Conservation (phyloP, 2,329 filamentous ascomycete species). For the Calonectria ilicicola region DNA sequence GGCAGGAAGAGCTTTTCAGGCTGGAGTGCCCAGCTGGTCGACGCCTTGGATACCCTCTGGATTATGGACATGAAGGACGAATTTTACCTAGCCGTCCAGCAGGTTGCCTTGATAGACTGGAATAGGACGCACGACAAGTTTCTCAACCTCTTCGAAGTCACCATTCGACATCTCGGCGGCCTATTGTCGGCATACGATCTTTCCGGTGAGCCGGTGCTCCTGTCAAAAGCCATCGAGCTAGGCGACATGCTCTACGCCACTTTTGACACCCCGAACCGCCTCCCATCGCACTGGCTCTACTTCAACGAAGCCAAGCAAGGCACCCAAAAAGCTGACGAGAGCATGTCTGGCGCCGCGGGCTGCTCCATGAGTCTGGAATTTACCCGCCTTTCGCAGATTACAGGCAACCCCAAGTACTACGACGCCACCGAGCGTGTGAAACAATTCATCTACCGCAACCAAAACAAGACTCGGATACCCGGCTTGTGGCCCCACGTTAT, state of each 20-base stretch:
- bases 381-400: slow-evolving; percentile 79
- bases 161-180: slow-evolving; percentile 66
- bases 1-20: slow-evolving; percentile 63
- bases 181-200: slow-evolving; percentile 65
- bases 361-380: slow-evolving; percentile 82
- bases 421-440: slow-evolving; percentile 82
- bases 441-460: slow-evolving; percentile 72
- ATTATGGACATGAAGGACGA: slow-evolving; percentile 70
- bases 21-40: slow-evolving; percentile 70
- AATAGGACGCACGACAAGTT: slow-evolving; percentile 56
- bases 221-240: slow-evolving; percentile 64
- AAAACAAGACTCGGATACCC: slow-evolving; percentile 75
- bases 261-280: slow-evolving; percentile 66
- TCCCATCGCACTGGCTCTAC: slow-evolving; percentile 60
- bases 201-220: slow-evolving; percentile 58
- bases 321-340: slow-evolving; percentile 48
- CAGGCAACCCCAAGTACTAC: slow-evolving; percentile 79
- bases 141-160: slow-evolving; percentile 74
- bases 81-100: slow-evolving; percentile 62
- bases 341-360: slow-evolving; percentile 58
- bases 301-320: slow-evolving; percentile 57
- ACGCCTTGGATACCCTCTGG: slow-evolving; percentile 69
- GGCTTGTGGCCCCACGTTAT: slow-evolving; percentile 79
- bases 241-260: slow-evolving; percentile 65
- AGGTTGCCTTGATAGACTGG: slow-evolving; percentile 67